Conservation (phyloP, 169 alveolate species). For the Cryptosporidium sp. region DNA sequence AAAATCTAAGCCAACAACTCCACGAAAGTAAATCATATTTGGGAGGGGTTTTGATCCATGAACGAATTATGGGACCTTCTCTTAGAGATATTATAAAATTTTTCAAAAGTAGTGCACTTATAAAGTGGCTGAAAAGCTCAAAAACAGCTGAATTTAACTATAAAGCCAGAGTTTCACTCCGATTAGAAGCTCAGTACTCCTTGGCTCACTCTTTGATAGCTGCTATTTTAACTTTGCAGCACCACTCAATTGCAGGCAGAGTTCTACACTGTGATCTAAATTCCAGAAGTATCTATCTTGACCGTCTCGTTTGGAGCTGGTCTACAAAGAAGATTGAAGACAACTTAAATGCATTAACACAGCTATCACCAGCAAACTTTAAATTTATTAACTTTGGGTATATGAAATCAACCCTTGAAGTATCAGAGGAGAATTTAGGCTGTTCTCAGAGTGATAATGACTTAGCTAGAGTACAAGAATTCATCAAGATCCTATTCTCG, state of each 20-base stretch:
- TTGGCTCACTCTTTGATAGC: slow-evolving; percentile 40
- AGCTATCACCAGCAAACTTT: slow-evolving; percentile 39
- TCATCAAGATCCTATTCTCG: slow-evolving; percentile 24
- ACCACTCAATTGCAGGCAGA: slow-evolving; percentile 72
- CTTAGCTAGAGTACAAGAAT: slow-evolving; percentile 27
- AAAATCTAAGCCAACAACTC: slow-evolving; percentile 30
- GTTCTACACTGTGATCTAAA: slow-evolving; percentile 59
- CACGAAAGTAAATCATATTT: slow-evolving; percentile 45
- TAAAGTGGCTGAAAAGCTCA: slow-evolving; percentile 33
- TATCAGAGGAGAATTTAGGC: slow-evolving; percentile 7
- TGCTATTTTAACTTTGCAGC: slow-evolving; percentile 56
- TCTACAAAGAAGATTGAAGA: slow-evolving; percentile 38
- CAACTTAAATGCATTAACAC: slow-evolving; percentile 29
- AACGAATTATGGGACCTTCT: slow-evolving; percentile 63
- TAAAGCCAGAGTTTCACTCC: slow-evolving; percentile 17
- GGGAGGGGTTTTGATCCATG: slow-evolving; percentile 51
- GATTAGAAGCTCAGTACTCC: slow-evolving; percentile 61
- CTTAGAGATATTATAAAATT: slow-evolving; percentile 41
- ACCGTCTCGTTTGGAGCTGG: slow-evolving; percentile 70
- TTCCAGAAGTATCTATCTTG: slow-evolving; percentile 49
- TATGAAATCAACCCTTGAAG: slow-evolving; percentile 49
- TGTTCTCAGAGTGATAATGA: slow-evolving; percentile 67
- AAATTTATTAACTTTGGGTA: slow-evolving; percentile 67
- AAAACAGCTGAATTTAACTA: not conserved
- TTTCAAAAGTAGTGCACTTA: slow-evolving; percentile 37